phyloP scores from a whole-genome alignment of 1,284 basidiomycete species.

The Sanghuangporus weigelae region DNA sequence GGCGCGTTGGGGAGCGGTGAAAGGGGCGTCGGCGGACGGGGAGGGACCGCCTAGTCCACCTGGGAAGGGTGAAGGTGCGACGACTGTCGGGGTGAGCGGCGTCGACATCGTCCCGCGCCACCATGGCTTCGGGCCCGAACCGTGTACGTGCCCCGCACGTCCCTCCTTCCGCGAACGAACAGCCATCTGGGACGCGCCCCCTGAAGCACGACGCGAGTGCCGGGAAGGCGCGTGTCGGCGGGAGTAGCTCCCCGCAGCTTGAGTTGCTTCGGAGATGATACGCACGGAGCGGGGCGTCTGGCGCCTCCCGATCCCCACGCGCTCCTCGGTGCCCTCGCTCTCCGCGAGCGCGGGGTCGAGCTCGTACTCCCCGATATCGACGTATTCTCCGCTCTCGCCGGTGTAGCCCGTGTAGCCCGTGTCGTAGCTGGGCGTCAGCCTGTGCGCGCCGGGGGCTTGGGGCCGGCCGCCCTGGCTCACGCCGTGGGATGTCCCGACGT shows the following conservation, averaged over 20 bases:
- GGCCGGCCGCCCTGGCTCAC: neutral
- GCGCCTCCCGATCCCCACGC: slow-evolving; percentile 45
- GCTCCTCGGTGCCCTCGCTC: slow-evolving; percentile 9
- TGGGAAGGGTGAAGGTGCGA: slow-evolving; percentile 9
- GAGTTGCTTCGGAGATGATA: slow-evolving; percentile 46
- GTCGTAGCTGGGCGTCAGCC: slow-evolving; percentile 13
- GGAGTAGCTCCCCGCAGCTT: neutral
- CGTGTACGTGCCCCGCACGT: slow-evolving; percentile 4
- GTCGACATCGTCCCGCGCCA: slow-evolving; percentile 14
- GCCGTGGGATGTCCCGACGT: slow-evolving; percentile 5
- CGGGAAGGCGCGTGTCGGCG: slow-evolving; percentile 4
- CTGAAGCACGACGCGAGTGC: neutral
- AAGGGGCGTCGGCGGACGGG: slow-evolving; percentile 20
- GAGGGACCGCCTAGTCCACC: neutral
- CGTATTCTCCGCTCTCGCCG: slow-evolving; percentile 31
- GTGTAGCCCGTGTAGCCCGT: slow-evolving; percentile 17
- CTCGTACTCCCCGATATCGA: slow-evolving; percentile 26
- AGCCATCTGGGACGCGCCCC: neutral
- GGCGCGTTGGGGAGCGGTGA: neutral
- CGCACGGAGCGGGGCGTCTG: slow-evolving; percentile 73
- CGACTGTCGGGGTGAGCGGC: slow-evolving; percentile 14
- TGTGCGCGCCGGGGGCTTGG: slow-evolving; percentile 4
- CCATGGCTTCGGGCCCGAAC: slow-evolving; percentile 13
- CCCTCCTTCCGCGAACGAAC: slow-evolving; percentile 14
- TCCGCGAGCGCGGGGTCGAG: neutral